A percentile compares a stretch with the other conserved stretches of the same genome.
Evolutionary conservation across 1,139 yeast genomes (phyloP).

Genomic region (Diutina pseudorugosa): DNA sequence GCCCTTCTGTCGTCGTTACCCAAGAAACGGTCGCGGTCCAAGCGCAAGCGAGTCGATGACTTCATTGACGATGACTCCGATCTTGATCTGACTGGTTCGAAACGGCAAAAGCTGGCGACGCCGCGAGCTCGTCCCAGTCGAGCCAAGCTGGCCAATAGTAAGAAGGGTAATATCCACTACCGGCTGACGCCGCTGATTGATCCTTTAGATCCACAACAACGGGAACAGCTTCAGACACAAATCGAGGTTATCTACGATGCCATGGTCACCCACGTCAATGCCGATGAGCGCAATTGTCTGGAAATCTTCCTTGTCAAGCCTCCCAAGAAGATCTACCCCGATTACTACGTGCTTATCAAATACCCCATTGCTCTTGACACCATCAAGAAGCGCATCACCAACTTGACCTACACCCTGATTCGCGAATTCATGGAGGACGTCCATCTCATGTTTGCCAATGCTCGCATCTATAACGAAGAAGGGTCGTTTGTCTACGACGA

Average conservation of each 20-base stretch:
- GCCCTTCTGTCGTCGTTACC: conserved; percentile 15
- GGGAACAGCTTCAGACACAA: conserved; percentile 28
- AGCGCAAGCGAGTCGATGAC: conserved; percentile 6
- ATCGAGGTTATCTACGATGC: conserved; percentile 33
- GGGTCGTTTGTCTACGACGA: conserved; percentile 76
- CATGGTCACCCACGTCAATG: conserved; percentile 32
- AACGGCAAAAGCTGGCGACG: conserved; percentile 19
- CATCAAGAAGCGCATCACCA: conserved; percentile 46
- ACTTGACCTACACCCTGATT: conserved; percentile 38
- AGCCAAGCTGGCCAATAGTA: conserved; percentile 6
- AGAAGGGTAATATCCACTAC: neutral
- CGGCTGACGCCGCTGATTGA: conserved; percentile 25
- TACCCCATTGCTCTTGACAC: conserved; percentile 74
- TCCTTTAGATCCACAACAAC: conserved; percentile 27
- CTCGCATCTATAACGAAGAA: conserved; percentile 79
- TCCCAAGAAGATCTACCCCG: conserved; percentile 66
- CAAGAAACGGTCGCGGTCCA: conserved; percentile 8
- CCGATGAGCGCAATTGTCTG: conserved; percentile 29
- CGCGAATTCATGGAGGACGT: conserved; percentile 61
- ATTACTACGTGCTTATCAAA: conserved; percentile 68
- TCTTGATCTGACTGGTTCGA: conserved; percentile 9
- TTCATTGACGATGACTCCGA: conserved; percentile 7
- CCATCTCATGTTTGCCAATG: conserved; percentile 71
- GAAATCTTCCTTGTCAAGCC: conserved; percentile 62
- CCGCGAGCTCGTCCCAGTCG: conserved; percentile 12